Evolutionary conservation across 2,329 filamentous ascomycete genomes (phyloP), one percentile per base, ranked within the genome.

Genomic region (Paraconiothyrium sp.): DNA sequence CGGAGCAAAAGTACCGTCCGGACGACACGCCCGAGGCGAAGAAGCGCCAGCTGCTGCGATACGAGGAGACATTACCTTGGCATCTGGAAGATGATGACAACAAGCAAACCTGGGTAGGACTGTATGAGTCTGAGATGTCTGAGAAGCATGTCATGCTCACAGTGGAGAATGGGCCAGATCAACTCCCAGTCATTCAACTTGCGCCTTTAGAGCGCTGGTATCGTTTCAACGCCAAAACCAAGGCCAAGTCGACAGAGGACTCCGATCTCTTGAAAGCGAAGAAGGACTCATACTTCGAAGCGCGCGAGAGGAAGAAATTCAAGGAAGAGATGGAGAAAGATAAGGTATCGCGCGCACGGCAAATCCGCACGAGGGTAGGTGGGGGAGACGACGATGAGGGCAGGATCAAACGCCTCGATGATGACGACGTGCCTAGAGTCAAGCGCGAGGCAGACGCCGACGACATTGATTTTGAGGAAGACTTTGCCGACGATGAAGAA

Each of bases 131-230:
- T 30, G 92, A 93, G 20, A 85, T 98, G 41, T 97, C 94, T 0
- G 90, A 94, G 71, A 85, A 83, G 1, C 89, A 92, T 55, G 92
- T 93, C 54, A 90, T 96, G 67, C 90, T 96, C 57, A 86, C 94
- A 43, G 85, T 92, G 47, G 90, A 93, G 37, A 86, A 89, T 41
- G 85, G 58, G 34, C 68, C 88, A 10, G 84, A 84, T 1, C 88
- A 70, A 13, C 61, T 57, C n/a, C 62, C 67, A 30, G 63, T 65
- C 37, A 95, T 97, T 75, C 89, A 90, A 61, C 92, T 98, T 88
- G 85, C 97, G 2, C 96, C 96, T 0, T 81, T 98, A 20, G 94
- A 99, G 79, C 97, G 97, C 74, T 97, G 92, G 90, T 99, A 99
- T 81, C 91, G 89, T 59, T 96, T 97, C 75, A 89, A 87, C 4